A percentile compares a stretch with the other conserved stretches of the same genome.
phyloP scores from a whole-genome alignment of 2,329 filamentous ascomycete genomes.

The Drechslera avenae region DNA sequence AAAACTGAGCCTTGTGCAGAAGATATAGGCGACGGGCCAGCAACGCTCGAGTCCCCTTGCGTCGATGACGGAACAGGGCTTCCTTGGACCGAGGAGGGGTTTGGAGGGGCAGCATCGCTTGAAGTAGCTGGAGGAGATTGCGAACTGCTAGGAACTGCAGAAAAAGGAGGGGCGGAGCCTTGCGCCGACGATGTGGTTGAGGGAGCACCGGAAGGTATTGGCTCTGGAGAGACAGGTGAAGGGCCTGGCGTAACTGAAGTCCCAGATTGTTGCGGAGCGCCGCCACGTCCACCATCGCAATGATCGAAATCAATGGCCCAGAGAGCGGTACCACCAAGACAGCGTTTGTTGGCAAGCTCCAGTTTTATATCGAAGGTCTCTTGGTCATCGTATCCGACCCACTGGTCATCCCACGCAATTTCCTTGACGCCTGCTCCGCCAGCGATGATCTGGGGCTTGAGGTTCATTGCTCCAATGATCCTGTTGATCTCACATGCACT shows the following conservation, averaged over 20 bases:
- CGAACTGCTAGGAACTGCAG: background rate
- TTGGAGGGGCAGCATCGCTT: background rate
- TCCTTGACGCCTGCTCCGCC: constrained; percentile 43
- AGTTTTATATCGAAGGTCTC: constrained; percentile 33
- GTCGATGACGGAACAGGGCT: background rate
- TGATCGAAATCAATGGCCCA: constrained; percentile 30
- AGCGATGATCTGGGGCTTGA: constrained; percentile 30
- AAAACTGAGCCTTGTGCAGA: too few relatives aligned
- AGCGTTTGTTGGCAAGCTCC: constrained; percentile 27
- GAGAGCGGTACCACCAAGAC: constrained; percentile 31
- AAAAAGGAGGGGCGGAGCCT: background rate
- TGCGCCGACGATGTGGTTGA: constrained; percentile 1
- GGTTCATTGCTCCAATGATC: constrained; percentile 27
- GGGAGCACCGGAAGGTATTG: background rate
- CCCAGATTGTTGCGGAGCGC: background rate
- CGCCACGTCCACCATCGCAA: constrained; percentile 2
- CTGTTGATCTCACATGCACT: constrained; percentile 46
- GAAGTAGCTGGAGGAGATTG: background rate
- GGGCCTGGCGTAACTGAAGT: background rate
- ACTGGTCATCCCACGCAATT: constrained; percentile 46
- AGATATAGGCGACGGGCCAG: too few relatives aligned
- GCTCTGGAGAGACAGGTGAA: background rate
- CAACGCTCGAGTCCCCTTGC: too few relatives aligned
- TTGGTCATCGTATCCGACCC: constrained; percentile 50
- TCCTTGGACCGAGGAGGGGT: background rate